These are phyloP conservation scores for Rhipidocladum racemiflorum DNA, from an alignment of 176 grass and related monocot species.

Conservation along the genomic window DNA sequence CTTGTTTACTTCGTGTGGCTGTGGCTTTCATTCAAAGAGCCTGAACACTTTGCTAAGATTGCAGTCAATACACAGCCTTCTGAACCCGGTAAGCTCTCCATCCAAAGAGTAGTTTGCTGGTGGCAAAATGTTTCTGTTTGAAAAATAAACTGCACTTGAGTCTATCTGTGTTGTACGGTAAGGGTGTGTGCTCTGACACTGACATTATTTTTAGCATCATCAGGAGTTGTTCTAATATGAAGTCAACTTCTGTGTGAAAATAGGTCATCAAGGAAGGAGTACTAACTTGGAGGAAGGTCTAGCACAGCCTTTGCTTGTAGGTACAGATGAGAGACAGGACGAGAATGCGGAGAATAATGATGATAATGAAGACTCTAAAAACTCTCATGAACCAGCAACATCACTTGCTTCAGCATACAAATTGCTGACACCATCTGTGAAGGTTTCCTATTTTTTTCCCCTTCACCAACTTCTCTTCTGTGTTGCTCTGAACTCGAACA, in stretches of 20 bases:
- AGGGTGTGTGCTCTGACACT: constrained; percentile 10
- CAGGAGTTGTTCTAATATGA: constrained; percentile 1
- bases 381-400: constrained; percentile 66
- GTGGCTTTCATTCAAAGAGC: constrained; percentile 87
- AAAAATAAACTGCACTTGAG: not conserved
- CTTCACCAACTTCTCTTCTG: not conserved
- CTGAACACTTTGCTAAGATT: constrained; percentile 43
- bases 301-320: constrained; percentile 63
- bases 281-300: constrained; percentile 74
- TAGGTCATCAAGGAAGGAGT: constrained; percentile 46
- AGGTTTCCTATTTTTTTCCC: constrained; percentile 39
- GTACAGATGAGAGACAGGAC: constrained; percentile 43
- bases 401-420: constrained; percentile 78
- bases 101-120: not conserved
- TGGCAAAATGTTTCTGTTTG: not conserved
- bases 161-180: not conserved
- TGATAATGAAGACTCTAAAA: constrained; percentile 47
- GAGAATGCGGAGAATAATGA: constrained; percentile 51
- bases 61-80: constrained; percentile 9
- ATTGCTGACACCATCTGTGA: constrained; percentile 89
- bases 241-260: constrained; percentile 28
- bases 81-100: constrained; percentile 51
- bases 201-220: not conserved
- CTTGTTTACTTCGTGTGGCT: constrained; percentile 78
- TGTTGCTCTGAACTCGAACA: not conserved